phyloP scores from a whole-genome alignment of 176 grass and related monocot genomes.

The Aegilops sharonensis region DNA sequence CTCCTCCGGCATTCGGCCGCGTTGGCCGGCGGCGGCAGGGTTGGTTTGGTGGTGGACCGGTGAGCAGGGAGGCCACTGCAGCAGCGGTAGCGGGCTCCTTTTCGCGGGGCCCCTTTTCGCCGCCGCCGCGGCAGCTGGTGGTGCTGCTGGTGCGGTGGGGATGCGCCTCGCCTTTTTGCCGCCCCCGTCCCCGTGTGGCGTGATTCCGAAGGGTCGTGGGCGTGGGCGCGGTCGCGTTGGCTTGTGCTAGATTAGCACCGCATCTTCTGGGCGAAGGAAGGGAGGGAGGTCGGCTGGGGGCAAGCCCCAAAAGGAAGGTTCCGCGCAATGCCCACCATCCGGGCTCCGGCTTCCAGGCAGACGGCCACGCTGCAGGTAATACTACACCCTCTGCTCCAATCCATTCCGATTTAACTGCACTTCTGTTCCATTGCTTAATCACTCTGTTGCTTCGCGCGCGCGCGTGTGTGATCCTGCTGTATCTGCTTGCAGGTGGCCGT shows the following conservation, averaged over 20 bases:
- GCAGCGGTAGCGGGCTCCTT: not conserved
- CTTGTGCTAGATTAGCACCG: slow-evolving; percentile 28
- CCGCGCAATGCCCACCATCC: slow-evolving; percentile 77
- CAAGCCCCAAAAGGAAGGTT: slow-evolving; percentile 4
- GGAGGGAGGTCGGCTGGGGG: not conserved
- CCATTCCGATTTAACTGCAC: not conserved
- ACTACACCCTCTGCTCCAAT: not conserved
- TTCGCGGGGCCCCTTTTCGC: slow-evolving; percentile 22
- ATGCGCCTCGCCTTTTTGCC: slow-evolving; percentile 45
- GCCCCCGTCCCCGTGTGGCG: slow-evolving; percentile 38
- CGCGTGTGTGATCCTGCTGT: not conserved
- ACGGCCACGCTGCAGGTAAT: slow-evolving; percentile 81
- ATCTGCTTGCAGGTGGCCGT: slow-evolving; percentile 65
- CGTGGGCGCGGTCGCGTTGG: not conserved
- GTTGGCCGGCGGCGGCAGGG: not conserved
- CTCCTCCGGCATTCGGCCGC: not conserved
- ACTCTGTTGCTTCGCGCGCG: not conserved
- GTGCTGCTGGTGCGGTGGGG: slow-evolving; percentile 32
- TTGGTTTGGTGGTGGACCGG: slow-evolving; percentile 12
- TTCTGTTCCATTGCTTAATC: not conserved
- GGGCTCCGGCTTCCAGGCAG: slow-evolving; percentile 80
- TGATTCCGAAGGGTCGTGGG: slow-evolving; percentile 33
- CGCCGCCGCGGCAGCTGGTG: not conserved
- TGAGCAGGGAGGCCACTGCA: not conserved
- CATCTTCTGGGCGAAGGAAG: slow-evolving; percentile 14